phyloP scores from a whole-genome alignment of 352 stramenopile species.

The Saprolegnia diclina region DNA sequence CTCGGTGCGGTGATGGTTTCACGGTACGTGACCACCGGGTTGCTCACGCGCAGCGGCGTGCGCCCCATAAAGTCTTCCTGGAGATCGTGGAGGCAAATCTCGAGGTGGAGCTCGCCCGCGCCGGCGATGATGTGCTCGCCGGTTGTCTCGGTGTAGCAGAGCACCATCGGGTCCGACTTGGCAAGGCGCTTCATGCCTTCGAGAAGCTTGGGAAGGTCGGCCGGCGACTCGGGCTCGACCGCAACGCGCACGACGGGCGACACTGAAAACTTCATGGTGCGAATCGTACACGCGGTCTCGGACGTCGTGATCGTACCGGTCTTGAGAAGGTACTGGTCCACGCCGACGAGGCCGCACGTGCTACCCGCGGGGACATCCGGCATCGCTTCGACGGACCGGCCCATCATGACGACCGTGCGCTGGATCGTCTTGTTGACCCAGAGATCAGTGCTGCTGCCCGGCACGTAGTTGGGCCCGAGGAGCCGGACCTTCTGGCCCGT shows the following conservation, averaged over 20 bases:
- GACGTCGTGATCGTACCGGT: slow-evolving; percentile 88
- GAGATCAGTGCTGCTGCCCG: slow-evolving; percentile 90
- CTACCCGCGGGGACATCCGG: slow-evolving; percentile 90
- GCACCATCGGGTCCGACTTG: slow-evolving; percentile 93
- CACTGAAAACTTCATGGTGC: slow-evolving; percentile 93
- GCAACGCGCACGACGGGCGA: slow-evolving; percentile 90
- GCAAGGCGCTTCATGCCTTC: slow-evolving; percentile 91
- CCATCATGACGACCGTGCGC: slow-evolving; percentile 93
- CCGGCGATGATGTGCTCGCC: slow-evolving; percentile 92
- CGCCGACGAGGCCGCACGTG: slow-evolving; percentile 89
- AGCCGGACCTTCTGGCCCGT: slow-evolving; percentile 92
- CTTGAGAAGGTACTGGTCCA: slow-evolving; percentile 94
- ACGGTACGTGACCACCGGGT: slow-evolving; percentile 90
- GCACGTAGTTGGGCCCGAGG: slow-evolving; percentile 90
- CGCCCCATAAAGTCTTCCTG: slow-evolving; percentile 92
- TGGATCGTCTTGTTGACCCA: slow-evolving; percentile 91
- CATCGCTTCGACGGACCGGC: slow-evolving; percentile 82
- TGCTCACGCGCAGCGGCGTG: slow-evolving; percentile 65
- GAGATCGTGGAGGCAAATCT: slow-evolving; percentile 94
- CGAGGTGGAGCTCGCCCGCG: slow-evolving; percentile 88
- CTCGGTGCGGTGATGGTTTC: slow-evolving; percentile 86
- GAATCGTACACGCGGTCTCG: slow-evolving; percentile 84
- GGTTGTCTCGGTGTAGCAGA: slow-evolving; percentile 90
- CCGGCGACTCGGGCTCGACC: slow-evolving; percentile 90
- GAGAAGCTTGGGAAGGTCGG: slow-evolving; percentile 91